Evolutionary conservation across 495 filamentous ascomycete genomes (phyloP).

Genomic region (Aspergillus nidulans): DNA sequence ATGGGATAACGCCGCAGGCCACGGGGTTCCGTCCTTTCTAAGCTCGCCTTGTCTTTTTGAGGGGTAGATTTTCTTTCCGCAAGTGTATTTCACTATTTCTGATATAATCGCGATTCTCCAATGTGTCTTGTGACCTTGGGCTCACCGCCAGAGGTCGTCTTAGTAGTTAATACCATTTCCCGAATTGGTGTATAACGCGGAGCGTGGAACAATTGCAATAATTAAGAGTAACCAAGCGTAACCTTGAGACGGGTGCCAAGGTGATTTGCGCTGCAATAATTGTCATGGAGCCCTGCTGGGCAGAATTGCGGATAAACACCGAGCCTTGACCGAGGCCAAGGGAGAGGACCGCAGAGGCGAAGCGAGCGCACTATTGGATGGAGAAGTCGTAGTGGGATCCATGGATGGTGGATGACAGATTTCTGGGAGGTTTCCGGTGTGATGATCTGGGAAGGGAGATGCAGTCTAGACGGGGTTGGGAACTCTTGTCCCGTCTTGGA

Average conservation of each 20-base stretch:
- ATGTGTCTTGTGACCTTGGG: constrained; percentile 2
- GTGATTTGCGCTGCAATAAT: constrained; percentile 1
- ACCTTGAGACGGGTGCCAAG: neutral
- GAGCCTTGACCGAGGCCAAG: neutral
- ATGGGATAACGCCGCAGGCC: constrained; percentile 75
- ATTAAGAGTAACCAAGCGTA: constrained; percentile 3
- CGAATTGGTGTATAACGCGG: constrained; percentile 1
- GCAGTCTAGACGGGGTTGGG: constrained; percentile 7
- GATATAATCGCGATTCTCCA: constrained; percentile 13
- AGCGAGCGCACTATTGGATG: neutral
- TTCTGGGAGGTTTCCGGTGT: constrained; percentile 2
- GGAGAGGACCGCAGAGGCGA: neutral
- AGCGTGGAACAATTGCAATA: neutral
- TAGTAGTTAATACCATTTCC: constrained; percentile 14
- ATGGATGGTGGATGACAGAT: neutral
- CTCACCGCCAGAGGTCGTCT: constrained; percentile 8
- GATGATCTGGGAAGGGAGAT: constrained; percentile 4
- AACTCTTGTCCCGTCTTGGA: constrained; percentile 11
- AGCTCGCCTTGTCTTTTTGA: constrained; percentile 11
- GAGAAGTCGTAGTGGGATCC: neutral
- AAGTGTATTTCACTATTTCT: constrained; percentile 23
- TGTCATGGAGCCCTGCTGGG: neutral
- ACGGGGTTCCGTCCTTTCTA: constrained; percentile 68
- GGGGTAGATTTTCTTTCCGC: constrained; percentile 17
- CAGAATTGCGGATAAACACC: neutral